Percentiles rank a stretch among this genome's conserved stretches.
Conservation (phyloP, 1,284 basidiomycete species). For the Malassezia equina region DNA sequence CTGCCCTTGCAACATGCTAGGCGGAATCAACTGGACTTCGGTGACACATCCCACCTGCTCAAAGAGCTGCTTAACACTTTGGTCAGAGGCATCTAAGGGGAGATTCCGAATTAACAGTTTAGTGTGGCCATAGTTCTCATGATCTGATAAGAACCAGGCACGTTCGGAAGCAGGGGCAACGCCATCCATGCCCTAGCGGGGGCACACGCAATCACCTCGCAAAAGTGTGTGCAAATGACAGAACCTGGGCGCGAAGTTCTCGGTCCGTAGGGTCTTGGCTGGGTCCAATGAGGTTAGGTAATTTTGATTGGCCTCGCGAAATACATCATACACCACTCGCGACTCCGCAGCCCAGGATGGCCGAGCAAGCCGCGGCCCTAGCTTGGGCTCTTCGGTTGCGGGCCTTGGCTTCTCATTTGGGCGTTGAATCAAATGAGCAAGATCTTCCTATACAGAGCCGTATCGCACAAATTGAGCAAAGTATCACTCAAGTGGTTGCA, state of each 20-base stretch:
- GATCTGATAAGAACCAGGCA: background rate
- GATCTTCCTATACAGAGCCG: background rate
- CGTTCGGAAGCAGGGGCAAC: background rate
- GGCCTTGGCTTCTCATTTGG: background rate
- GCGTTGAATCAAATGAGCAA: background rate
- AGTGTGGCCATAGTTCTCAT: constrained; percentile 52
- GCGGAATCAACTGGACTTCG: constrained; percentile 96
- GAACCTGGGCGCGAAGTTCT: background rate
- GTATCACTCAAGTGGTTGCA: background rate
- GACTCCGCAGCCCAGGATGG: background rate
- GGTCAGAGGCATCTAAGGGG: constrained; percentile 67
- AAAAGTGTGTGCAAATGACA: background rate
- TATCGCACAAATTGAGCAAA: background rate
- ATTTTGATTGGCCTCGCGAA: background rate
- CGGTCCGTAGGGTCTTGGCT: background rate
- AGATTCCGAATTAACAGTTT: constrained; percentile 96
- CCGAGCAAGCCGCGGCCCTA: background rate
- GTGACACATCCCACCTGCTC: constrained; percentile 88
- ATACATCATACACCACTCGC: background rate
- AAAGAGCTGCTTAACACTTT: constrained; percentile 83
- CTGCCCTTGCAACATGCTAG: constrained; percentile 73
- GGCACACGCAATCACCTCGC: background rate
- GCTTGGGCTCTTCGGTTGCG: background rate
- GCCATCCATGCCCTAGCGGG: constrained; percentile 1
- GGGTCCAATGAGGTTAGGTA: background rate